Evolutionary conservation across 306 rosid species (phyloP).

Genomic region (Hippophae gyantsensis): DNA sequence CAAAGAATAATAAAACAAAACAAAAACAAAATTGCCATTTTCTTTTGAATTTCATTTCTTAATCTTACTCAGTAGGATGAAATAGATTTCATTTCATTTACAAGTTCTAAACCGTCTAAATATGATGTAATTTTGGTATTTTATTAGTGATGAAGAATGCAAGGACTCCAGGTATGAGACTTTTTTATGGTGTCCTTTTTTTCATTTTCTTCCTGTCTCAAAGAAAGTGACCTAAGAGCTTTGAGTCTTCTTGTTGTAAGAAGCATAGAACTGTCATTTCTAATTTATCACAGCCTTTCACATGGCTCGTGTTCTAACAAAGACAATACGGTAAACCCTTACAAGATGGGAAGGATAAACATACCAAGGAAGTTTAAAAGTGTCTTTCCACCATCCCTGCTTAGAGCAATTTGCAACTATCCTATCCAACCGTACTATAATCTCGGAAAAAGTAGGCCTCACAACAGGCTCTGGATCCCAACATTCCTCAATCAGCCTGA

Average conservation of each 20-base stretch:
- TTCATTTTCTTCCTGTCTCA: no score
- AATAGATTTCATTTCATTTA: no score
- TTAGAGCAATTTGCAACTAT: conserved; percentile 79
- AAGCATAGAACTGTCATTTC: background rate
- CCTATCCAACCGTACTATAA: conserved; percentile 69
- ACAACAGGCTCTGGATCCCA: conserved; percentile 75
- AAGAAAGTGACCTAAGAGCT: background rate
- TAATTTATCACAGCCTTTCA: background rate
- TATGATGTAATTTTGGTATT: no score
- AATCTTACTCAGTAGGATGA: no score
- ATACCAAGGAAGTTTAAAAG: conserved; percentile 96
- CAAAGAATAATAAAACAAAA: no score
- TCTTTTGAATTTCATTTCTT: no score
- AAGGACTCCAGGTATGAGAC: no score
- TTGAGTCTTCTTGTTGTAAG: background rate
- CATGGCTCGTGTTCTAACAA: background rate
- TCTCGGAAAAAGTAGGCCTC: conserved; percentile 85
- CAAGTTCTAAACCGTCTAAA: no score
- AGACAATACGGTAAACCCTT: background rate
- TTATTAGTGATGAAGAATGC: no score
- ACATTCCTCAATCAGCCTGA: conserved; percentile 93
- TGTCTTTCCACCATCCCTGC: conserved; percentile 98
- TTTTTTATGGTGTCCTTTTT: no score
- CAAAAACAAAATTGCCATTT: no score
- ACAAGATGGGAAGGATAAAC: conserved; percentile 2